Base-by-base conservation (phyloP, 2,329 filamentous ascomycete species). In the Fusarium lyarnte region DNA sequence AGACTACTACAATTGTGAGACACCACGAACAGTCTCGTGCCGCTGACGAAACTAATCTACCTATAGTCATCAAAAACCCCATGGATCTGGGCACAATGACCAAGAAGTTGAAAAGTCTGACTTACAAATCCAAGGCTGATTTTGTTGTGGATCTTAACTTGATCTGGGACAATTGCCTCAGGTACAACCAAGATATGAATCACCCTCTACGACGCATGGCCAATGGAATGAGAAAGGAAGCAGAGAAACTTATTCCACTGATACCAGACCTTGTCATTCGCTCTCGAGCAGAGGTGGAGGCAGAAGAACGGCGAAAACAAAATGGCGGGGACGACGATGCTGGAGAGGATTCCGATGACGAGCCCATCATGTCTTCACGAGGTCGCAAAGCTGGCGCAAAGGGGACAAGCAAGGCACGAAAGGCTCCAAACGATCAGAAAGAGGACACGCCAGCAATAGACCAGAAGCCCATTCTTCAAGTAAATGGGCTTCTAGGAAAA, bases 11-110 rank as follows among this genome's bases (percentile, higher is more conserved):
- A 92, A 90, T 75, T 90, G 96, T 92, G 90, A 91, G 90, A 83
- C 74, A 58, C 42, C 52, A 61, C 36, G 41, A 35, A n/a, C 23
- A 17, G 35, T 45, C 45, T 51, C 16, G 51, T 53, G 8, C 16
- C 42, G 10, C 31, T 45, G 25, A 53, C 31, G 9, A 51, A 58
- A 61, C 77, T 80, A 74, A 82, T 74, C 54, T 21, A 64, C 43
- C 73, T 58, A 58, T 79, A 94, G 92, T 94, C 74, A 98, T 98
- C 83, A 98, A 97, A 83, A 92, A 95, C 51, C 96, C 96, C 4
- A 99, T 99, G 96, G 96, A 99, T 80, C 90, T 99, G 63, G 96
- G 96, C 41, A 92, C 91, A 52, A 98, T 99, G 94, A 97, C 97
- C 70, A 99, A 99, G 85, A 99, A 98, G 84, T 89, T 99, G 60